These are phyloP conservation scores for Onygenales sp. DNA, from an alignment of 2,329 filamentous ascomycete species.

Conservation along the genomic window DNA sequence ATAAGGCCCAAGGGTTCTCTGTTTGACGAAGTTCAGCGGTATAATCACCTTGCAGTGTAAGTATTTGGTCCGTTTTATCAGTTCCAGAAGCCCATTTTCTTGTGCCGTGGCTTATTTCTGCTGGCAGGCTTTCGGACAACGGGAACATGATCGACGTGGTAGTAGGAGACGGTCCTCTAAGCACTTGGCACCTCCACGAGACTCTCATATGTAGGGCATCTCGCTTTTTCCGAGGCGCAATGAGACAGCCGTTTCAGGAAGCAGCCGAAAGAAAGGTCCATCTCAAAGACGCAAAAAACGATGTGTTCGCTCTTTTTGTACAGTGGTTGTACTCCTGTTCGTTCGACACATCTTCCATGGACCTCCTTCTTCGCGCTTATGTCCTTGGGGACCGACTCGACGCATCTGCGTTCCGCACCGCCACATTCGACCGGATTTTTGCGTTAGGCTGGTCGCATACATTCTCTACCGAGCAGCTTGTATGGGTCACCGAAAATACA, in stretches of 20 bases:
- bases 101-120: neutral
- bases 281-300: constrained; percentile 5
- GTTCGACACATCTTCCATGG: neutral
- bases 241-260: constrained; percentile 5
- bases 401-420: neutral
- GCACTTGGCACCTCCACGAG: constrained; percentile 6
- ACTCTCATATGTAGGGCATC: constrained; percentile 5
- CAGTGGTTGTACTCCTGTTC: constrained; percentile 9
- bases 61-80: neutral
- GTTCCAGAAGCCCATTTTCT: neutral
- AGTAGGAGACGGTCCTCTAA: constrained; percentile 2
- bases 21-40: neutral
- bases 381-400: constrained; percentile 6
- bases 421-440: constrained; percentile 5
- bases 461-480: constrained; percentile 6
- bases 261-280: constrained; percentile 3
- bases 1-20: neutral
- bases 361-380: constrained; percentile 3
- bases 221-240: constrained; percentile 1
- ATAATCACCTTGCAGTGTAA: constrained; percentile 7
- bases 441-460: neutral
- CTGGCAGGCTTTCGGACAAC: constrained; percentile 2
- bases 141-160: constrained; percentile 6
- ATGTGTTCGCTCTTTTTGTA: constrained; percentile 7
- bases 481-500: constrained; percentile 5